phyloP scores from a whole-genome alignment of 257 asterid genomes.

The Plantago ovata region DNA sequence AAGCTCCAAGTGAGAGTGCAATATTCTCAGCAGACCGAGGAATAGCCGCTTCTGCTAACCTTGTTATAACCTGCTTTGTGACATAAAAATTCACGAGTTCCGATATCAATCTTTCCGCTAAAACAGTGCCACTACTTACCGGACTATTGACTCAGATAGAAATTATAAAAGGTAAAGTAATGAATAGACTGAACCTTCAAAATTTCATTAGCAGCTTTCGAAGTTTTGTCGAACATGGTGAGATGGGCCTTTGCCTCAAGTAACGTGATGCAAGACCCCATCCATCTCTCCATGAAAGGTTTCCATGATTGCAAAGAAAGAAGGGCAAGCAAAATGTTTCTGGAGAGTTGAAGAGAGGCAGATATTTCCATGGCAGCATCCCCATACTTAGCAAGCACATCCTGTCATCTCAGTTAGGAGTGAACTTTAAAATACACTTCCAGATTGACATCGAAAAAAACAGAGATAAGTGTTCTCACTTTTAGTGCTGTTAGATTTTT shows the following conservation, averaged over 20 bases:
- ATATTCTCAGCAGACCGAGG: conserved; percentile 91
- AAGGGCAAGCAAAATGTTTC: conserved; percentile 77
- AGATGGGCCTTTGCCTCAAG: conserved; percentile 55
- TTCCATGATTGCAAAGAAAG: conserved; percentile 92
- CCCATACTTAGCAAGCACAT: conserved; percentile 59
- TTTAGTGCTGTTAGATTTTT: conserved; percentile 42
- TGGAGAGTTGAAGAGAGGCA: conserved; percentile 73
- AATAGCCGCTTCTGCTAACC: conserved; percentile 58
- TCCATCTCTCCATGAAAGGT: conserved; percentile 91
- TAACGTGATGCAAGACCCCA: conserved; percentile 60
- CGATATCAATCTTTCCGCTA: conserved; percentile 10
- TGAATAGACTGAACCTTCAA: conserved; percentile 54
- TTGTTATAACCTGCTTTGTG: conserved; percentile 51
- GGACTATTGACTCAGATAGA: no score
- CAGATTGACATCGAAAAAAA: background rate
- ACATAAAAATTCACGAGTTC: conserved; percentile 15
- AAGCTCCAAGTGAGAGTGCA: conserved; percentile 83
- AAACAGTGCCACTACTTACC: background rate
- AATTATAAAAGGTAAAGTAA: conserved; percentile 4
- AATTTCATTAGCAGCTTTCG: conserved; percentile 70
- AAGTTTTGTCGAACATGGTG: conserved; percentile 50
- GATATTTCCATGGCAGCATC: conserved; percentile 64
- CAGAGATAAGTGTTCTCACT: conserved; percentile 44
- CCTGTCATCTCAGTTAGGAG: conserved; percentile 46
- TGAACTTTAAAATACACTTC: conserved; percentile 19